These are phyloP conservation scores for Orbilia javanica DNA, from an alignment of 2,329 filamentous ascomycete species.

Conservation along the genomic window DNA sequence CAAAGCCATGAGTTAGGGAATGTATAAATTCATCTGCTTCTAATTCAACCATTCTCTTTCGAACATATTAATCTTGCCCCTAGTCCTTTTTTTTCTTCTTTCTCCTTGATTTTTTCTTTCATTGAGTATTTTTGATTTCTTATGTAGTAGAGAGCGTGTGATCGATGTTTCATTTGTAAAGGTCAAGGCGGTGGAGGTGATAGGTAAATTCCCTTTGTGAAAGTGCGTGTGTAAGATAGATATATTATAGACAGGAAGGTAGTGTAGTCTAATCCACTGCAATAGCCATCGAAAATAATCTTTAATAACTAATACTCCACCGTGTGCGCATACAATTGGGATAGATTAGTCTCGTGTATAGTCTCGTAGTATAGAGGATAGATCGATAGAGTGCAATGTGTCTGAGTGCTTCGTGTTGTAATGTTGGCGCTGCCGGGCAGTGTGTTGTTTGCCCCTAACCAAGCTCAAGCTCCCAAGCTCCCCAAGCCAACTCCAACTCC, in stretches of 20 bases:
- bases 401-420: too few relatives aligned
- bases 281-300: conserved; percentile 26
- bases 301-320: conserved; percentile 18
- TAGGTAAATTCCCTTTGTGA: conserved; percentile 41
- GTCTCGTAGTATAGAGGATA: not conserved
- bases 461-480: conserved; percentile 8
- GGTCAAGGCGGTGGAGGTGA: not conserved
- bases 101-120: not conserved
- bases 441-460: conserved; percentile 22
- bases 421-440: too few relatives aligned
- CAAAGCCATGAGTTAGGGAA: conserved; percentile 59
- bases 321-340: too few relatives aligned
- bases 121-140: not conserved
- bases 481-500: conserved; percentile 1
- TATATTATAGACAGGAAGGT: not conserved
- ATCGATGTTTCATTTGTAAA: conserved; percentile 36
- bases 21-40: conserved; percentile 58
- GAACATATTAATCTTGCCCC: conserved; percentile 6
- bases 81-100: not conserved
- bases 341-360: too few relatives aligned
- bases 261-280: not conserved
- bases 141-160: conserved; percentile 44
- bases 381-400: not conserved
- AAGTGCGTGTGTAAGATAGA: conserved; percentile 7
- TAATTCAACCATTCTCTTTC: conserved; percentile 58